Conservation (phyloP, 495 filamentous ascomycete genomes). For the Hypoxylon intermedium region DNA sequence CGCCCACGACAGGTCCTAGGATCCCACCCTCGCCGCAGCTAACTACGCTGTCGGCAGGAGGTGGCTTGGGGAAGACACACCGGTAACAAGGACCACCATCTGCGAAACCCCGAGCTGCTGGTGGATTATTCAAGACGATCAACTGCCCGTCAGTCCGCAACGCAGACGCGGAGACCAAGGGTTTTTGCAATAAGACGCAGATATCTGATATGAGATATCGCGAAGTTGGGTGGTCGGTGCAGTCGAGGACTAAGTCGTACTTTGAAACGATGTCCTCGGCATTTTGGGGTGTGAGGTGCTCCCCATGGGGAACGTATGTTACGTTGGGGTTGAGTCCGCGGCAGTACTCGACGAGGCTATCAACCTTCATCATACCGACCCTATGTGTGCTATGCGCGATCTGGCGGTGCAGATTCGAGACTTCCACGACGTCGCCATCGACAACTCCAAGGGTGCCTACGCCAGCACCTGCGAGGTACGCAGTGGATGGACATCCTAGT, state of each 20-base stretch:
- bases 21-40: slow-evolving; percentile 93
- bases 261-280: slow-evolving; percentile 66
- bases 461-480: slow-evolving; percentile 88
- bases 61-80: slow-evolving; percentile 88
- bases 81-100: slow-evolving; percentile 82
- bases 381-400: slow-evolving; percentile 74
- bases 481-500: slow-evolving; percentile 87
- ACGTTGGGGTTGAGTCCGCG: slow-evolving; percentile 71
- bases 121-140: slow-evolving; percentile 77
- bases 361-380: slow-evolving; percentile 82
- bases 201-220: slow-evolving; percentile 94
- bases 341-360: slow-evolving; percentile 75
- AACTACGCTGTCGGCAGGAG: slow-evolving; percentile 76
- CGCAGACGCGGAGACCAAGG: slow-evolving; percentile 87
- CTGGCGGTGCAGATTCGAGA: slow-evolving; percentile 92
- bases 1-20: slow-evolving; percentile 87
- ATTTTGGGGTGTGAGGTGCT: slow-evolving; percentile 68
- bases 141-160: slow-evolving; percentile 88
- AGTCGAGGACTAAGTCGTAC: slow-evolving; percentile 91
- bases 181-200: slow-evolving; percentile 77
- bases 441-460: slow-evolving; percentile 83
- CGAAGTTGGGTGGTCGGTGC: slow-evolving; percentile 88
- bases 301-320: slow-evolving; percentile 65
- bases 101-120: slow-evolving; percentile 50
- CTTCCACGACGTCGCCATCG: slow-evolving; percentile 87